Evolutionary conservation across 2,329 filamentous ascomycete species (phyloP), one percentile per base, ranked within the genome.

Genomic region (Juglanconis sp.): DNA sequence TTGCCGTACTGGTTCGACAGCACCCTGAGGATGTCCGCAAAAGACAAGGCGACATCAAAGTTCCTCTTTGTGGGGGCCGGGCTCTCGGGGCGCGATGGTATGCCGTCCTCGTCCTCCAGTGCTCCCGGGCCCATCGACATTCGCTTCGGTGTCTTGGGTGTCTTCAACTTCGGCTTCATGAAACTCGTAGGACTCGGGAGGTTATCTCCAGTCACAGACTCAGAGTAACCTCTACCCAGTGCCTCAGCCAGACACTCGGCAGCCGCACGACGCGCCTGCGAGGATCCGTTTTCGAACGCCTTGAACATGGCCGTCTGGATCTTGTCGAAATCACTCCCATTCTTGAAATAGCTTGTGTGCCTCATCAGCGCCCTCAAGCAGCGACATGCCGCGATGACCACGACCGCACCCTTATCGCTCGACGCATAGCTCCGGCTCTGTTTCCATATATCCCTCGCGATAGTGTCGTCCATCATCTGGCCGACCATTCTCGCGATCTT

Each of bases 371-470:
- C 81, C 69, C 90, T 88, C 64, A 99, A 76, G 70, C 91, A 96
- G 65, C 87, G 87, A 69, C 90, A 96, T 8, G 91, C 90, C 59
- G 87, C 85, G 15, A 89, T 83, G 71, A 96, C 86, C 7, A 94
- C 92, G 38, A 96, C 81, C 3, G 87, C 81, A 4, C 92, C 90
- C 74, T 95, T 98, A 73, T 99, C 96, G 62, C 81, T 82, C 0
- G 87, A 82, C 34, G 89, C 89, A 66, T 89, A 83, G 73, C 82
- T 91, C 64, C 95, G 87, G 32, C 87, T 89, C 72, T 94, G 90
- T 74, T 97, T 99, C 92, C 92, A 98, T 15, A 96, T 85, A 72
- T 97, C 93, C 69, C 92, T 87, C n/a, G 90, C 90, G 42, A 93
- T 81, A 57, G 79, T 80, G 73, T 99, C 95, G 67, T 99, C 95